phyloP scores from a whole-genome alignment of 75 land plant genomes.

The Pinus albicaulis region DNA sequence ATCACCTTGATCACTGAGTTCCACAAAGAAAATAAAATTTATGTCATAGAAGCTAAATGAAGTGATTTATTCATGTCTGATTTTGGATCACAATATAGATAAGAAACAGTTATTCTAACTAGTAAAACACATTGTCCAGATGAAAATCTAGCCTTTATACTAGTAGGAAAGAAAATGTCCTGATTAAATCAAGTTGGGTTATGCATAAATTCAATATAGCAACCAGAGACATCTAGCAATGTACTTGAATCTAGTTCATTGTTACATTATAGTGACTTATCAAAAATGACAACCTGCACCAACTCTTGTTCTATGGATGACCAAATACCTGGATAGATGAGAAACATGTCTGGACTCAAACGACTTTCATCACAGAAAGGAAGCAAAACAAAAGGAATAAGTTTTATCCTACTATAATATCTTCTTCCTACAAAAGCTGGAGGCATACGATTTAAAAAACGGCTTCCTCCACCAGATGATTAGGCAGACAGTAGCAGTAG shows the following conservation, averaged over 20 bases:
- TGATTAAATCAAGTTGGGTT: neutral
- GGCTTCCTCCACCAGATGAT: neutral
- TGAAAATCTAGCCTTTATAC: neutral
- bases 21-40: neutral
- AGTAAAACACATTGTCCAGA: neutral
- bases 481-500: neutral
- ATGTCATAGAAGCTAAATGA: neutral
- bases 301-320: neutral
- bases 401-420: neutral
- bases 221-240: neutral
- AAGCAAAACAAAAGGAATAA: neutral
- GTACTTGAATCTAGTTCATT: neutral
- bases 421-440: neutral
- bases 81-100: neutral
- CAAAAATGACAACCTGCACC: neutral
- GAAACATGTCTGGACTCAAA: neutral
- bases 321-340: neutral
- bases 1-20: slow-evolving; percentile 55
- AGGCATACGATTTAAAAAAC: neutral
- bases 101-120: neutral
- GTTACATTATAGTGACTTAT: neutral
- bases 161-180: neutral
- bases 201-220: neutral
- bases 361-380: neutral
- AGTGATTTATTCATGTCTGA: neutral